Percentiles rank a stretch among this genome's conserved stretches.
These are phyloP conservation scores for Xylaria sp. DNA, from an alignment of 2,329 filamentous ascomycete genomes.

Conservation along the genomic window DNA sequence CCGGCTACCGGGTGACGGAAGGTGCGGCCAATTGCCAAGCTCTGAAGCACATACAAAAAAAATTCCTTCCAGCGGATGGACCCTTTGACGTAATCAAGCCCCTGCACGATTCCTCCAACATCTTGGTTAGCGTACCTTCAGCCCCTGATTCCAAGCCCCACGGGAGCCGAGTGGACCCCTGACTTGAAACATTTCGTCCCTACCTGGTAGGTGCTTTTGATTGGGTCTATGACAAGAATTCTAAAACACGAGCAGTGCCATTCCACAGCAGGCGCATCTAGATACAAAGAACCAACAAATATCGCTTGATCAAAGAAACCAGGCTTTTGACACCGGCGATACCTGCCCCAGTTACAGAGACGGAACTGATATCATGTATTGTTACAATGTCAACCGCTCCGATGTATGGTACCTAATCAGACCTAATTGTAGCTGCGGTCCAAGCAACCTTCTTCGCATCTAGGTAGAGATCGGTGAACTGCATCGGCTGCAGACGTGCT, in stretches of 20 bases:
- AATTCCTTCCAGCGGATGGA: conserved; percentile 4
- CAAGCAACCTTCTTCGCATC: neutral
- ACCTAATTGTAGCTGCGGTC: neutral
- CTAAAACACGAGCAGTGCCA: conserved; percentile 25
- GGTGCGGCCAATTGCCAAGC: conserved; percentile 2
- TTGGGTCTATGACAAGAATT: conserved; percentile 22
- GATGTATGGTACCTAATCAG: neutral
- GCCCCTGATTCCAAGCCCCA: conserved; percentile 14
- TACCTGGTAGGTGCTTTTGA: conserved; percentile 9
- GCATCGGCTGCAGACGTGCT: conserved; percentile 4
- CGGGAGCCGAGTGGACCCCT: conserved; percentile 21
- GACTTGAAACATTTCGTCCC: conserved; percentile 28
- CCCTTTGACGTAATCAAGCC: conserved; percentile 3
- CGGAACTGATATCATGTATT: neutral
- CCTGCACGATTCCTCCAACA: neutral
- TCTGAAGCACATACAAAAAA: conserved; percentile 3
- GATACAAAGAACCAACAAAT: conserved; percentile 2
- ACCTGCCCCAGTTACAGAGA: neutral
- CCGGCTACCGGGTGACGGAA: conserved; percentile 2
- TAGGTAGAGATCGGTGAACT: conserved; percentile 17
- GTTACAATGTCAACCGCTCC: no score
- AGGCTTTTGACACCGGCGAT: neutral
- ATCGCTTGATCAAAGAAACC: neutral
- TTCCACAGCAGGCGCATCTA: conserved; percentile 2
- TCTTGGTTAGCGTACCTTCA: conserved; percentile 2